Base-by-base conservation (phyloP, 352 stramenopile genomes). In the Thalassiosira mediterranea region DNA sequence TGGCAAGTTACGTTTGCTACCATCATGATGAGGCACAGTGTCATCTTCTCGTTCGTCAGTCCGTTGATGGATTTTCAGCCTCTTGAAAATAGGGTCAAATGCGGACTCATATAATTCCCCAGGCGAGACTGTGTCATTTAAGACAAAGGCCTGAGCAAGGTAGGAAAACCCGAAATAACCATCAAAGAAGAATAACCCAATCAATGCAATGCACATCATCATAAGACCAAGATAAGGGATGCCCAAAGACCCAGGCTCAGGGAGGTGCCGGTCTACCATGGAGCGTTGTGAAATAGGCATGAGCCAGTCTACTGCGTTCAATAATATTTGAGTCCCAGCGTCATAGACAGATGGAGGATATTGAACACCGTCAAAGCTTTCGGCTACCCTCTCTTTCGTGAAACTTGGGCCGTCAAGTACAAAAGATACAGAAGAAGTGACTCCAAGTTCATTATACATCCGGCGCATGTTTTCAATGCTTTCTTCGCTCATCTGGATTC, bases 341-440 rank as follows among this genome's bases (percentile, higher is more conserved):
- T 85, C 62, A 56, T 88, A 88, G 3, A 84, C 70, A 53, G 65
- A 28, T 17, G 10, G 17, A 3, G 71, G 71, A 56, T 85, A 88
- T 25, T 79, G 66, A 21, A 88, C 64, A 11, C 80, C 80, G 71
- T 88, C 80, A 62, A 66, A 84, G 34, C 64, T 78, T 25, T 85
- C 75, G 48, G n/a, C 26, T n/a, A 70, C 66, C 52, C 66, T 59
- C 3, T 54, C 44, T 15, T 63, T 56, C 13, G 80, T 83, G 52
- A 85, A 79, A 38, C 21, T 56, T 15, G 68, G 64, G 23, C 74
- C 72, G 31, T 85, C 75, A 23, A 88, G 57, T 19, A 88, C 71
- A 56, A 88, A 83, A 52, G 56, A 37, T 10, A 58, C 62, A 40
- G 57, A 40, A 26, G 49, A 44, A 42, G 67, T 46, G 11, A 84